Evolutionary conservation across 164 flowering plant genomes (phyloP).

Genomic region (Annona squamosa): DNA sequence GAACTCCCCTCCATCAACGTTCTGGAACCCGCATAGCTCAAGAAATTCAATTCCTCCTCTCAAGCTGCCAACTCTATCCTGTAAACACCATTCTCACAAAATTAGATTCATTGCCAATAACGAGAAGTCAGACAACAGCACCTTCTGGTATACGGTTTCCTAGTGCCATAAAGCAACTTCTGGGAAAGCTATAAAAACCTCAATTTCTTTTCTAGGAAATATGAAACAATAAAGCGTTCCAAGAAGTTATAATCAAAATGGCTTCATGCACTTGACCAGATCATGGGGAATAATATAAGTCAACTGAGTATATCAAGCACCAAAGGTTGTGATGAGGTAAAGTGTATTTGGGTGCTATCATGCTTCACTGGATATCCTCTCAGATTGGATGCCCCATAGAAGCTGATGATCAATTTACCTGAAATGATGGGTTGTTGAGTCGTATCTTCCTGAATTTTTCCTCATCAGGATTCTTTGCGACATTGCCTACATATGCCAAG

Average conservation of each 20-base stretch:
- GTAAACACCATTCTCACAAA: slow-evolving; percentile 9
- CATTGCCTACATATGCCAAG: slow-evolving; percentile 77
- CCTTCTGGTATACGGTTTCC: too few species aligned
- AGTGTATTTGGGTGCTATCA: background rate
- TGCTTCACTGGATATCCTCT: background rate
- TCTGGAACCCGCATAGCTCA: slow-evolving; percentile 80
- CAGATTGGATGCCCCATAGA: background rate
- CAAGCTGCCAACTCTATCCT: slow-evolving; percentile 75
- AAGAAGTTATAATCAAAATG: too few species aligned
- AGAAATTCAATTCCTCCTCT: slow-evolving; percentile 74
- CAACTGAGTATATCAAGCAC: too few species aligned
- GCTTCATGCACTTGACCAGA: too few species aligned
- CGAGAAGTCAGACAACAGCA: background rate
- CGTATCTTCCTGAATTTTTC: slow-evolving; percentile 90
- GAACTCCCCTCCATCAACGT: slow-evolving; percentile 44
- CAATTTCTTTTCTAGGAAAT: too few species aligned
- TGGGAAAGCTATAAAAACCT: too few species aligned
- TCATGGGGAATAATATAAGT: too few species aligned
- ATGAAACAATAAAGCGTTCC: too few species aligned
- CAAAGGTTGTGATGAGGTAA: background rate
- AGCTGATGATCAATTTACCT: slow-evolving; percentile 24
- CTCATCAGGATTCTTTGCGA: slow-evolving; percentile 76
- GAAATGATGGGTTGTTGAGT: slow-evolving; percentile 57
- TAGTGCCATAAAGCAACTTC: too few species aligned
- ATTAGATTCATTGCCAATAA: background rate